A percentile compares a stretch with the other conserved stretches of the same genome.
Conservation (phyloP, 1,284 basidiomycete genomes). For the Ganoderma boninense region DNA sequence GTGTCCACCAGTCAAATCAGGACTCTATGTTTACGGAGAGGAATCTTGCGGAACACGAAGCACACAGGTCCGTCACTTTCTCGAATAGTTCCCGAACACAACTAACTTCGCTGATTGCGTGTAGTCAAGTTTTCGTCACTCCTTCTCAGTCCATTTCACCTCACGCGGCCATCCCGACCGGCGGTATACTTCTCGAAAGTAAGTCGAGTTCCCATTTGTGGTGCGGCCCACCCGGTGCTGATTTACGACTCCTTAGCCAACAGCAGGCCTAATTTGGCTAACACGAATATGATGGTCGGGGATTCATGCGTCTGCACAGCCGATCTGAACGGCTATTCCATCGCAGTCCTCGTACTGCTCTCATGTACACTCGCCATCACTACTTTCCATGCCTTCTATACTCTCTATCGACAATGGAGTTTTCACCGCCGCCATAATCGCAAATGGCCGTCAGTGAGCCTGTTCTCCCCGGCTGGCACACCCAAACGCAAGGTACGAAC, state of each 20-base stretch:
- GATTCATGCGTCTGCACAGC: neutral
- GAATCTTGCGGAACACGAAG: neutral
- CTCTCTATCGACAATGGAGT: neutral
- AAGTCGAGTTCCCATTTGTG: neutral
- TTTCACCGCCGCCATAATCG: neutral
- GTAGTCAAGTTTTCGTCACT: neutral
- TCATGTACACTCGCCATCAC: slow-evolving; percentile 1
- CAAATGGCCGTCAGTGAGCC: neutral
- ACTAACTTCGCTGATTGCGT: neutral
- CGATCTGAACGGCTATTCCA: neutral
- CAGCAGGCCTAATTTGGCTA: neutral
- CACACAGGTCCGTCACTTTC: neutral
- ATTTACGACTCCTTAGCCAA: neutral
- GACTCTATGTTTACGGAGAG: neutral
- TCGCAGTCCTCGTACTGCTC: neutral
- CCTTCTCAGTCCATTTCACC: neutral
- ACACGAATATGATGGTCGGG: neutral
- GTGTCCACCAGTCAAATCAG: neutral
- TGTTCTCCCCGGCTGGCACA: neutral
- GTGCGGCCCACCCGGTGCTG: neutral
- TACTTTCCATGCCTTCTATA: neutral
- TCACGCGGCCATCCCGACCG: neutral
- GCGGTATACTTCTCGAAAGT: neutral
- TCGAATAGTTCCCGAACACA: neutral
- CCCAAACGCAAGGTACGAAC: neutral